Base-by-base conservation (phyloP, 2,329 filamentous ascomycete species). In the Colletotrichum lupini region DNA sequence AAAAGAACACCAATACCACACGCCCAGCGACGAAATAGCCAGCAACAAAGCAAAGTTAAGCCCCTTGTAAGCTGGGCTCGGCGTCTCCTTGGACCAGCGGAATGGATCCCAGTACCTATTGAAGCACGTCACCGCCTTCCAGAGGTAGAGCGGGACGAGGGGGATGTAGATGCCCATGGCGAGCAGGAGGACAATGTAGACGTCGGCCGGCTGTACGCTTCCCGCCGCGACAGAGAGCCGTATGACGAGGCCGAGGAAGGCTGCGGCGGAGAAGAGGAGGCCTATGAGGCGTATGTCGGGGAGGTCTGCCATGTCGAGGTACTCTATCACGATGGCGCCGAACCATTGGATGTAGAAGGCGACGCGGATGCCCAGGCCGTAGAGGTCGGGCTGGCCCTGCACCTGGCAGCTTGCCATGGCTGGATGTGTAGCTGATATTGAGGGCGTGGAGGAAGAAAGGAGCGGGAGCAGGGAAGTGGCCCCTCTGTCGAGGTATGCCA, bases 311-410 rank as follows among this genome's bases (percentile, higher is more conserved):
- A 79, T 78, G 49, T 80, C 79, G 32, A 81, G 67, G 62, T 78
- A 80, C 64, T 82, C 78, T 14, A 81, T 76, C 1, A 80, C n/a
- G 16, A 81, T 73, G 28, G 78, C 77, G 9, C 78, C 79, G 52
- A 82, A 77, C 82, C 82, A 84, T 72, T 83, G 81, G 26, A 80
- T 64, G 68, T 83, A 83, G 67, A 83, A 81, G 11, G 78, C 78
- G 26, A 77, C 76, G 5, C 82, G 79, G 64, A 83, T 80, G 55
- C 81, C 82, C 22, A 83, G 67, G 7, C 82, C 82, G 57, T 83
- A 83, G 60, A 82, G 75, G 28, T 79, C 79, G 49, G 81, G 76
- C 24, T 77, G 75, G 19, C 80, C 77, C 32, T 75, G 64, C 52
- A 75, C 67, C 19, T 76, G 73, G 71, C 81, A 83, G 26, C 77